Percentiles rank a stretch among this genome's conserved stretches.
Conservation (phyloP, 202 grass and related monocot genomes). For the Schoenoplectus tabernaemontani region DNA sequence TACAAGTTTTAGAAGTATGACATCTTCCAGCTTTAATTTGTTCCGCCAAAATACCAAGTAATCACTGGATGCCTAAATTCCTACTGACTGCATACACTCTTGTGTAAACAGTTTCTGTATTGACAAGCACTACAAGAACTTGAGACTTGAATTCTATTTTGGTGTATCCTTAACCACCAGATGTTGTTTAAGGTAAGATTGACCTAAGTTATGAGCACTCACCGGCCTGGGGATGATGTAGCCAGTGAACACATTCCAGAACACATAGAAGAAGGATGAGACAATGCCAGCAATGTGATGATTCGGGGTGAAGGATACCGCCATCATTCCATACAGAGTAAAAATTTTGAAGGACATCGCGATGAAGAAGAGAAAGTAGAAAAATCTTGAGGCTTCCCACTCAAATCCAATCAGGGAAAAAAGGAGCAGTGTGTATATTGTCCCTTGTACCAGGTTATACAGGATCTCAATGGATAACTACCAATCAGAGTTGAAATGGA, state of each 20-base stretch:
- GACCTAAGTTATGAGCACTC: not conserved
- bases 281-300: slow-evolving; percentile 39
- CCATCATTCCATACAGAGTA: slow-evolving; percentile 54
- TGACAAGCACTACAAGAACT: not conserved
- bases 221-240: slow-evolving; percentile 48
- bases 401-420: slow-evolving; percentile 58
- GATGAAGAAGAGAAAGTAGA: slow-evolving; percentile 66
- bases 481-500: slow-evolving; percentile 3
- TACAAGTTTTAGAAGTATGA: not conserved
- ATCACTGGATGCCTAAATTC: not conserved
- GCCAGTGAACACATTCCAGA: slow-evolving; percentile 65
- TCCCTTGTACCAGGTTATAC: slow-evolving; percentile 39
- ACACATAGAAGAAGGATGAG: slow-evolving; percentile 25
- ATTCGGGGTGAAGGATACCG: slow-evolving; percentile 44
- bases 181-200: not conserved
- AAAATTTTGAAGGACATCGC: slow-evolving; percentile 36
- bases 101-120: not conserved
- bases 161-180: not conserved
- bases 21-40: not conserved
- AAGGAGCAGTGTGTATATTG: slow-evolving; percentile 41
- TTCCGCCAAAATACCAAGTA: too few relatives aligned
- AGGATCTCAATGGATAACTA: slow-evolving; percentile 55
- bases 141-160: not conserved
- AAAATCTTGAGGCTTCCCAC: slow-evolving; percentile 44
- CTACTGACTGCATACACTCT: not conserved